phyloP scores from a whole-genome alignment of 345 rosid genomes.

The Moricandia arvensis region DNA sequence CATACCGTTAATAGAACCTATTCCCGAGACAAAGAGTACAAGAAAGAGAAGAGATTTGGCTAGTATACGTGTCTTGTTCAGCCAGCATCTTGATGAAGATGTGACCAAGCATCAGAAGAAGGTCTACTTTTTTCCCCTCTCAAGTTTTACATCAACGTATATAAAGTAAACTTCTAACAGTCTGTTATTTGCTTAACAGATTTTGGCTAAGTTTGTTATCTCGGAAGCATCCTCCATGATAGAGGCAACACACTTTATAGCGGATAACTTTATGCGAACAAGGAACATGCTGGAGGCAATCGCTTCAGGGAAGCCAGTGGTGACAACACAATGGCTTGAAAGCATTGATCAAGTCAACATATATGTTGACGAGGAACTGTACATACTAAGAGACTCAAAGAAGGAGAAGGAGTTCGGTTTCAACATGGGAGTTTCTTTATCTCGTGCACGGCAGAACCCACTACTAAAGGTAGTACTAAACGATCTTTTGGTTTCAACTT shows the following conservation, averaged over 20 bases:
- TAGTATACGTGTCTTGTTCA: conserved; percentile 60
- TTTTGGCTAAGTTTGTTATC: conserved; percentile 64
- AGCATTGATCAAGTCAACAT: conserved; percentile 64
- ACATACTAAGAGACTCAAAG: conserved; percentile 57
- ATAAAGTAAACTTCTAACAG: conserved; percentile 22
- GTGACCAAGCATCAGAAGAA: conserved; percentile 69
- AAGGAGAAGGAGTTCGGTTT: conserved; percentile 80
- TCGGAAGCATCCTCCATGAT: conserved; percentile 57
- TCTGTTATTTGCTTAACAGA: conserved; percentile 42
- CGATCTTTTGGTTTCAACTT: neutral
- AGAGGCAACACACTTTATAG: conserved; percentile 77
- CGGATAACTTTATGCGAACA: conserved; percentile 77
- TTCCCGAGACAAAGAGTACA: conserved; percentile 46
- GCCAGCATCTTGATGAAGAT: conserved; percentile 83
- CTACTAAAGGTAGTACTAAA: conserved; percentile 49
- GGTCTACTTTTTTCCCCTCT: conserved; percentile 30
- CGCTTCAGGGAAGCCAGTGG: conserved; percentile 79
- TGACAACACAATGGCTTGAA: conserved; percentile 80
- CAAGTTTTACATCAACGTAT: conserved; percentile 21
- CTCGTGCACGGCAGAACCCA: conserved; percentile 60
- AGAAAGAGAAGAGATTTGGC: conserved; percentile 80
- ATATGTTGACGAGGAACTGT: conserved; percentile 64
- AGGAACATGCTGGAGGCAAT: conserved; percentile 89
- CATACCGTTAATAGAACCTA: conserved; percentile 37
- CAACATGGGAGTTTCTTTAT: conserved; percentile 66